phyloP scores from a whole-genome alignment of 202 grass and related monocot genomes.

The Setaria viridis region DNA sequence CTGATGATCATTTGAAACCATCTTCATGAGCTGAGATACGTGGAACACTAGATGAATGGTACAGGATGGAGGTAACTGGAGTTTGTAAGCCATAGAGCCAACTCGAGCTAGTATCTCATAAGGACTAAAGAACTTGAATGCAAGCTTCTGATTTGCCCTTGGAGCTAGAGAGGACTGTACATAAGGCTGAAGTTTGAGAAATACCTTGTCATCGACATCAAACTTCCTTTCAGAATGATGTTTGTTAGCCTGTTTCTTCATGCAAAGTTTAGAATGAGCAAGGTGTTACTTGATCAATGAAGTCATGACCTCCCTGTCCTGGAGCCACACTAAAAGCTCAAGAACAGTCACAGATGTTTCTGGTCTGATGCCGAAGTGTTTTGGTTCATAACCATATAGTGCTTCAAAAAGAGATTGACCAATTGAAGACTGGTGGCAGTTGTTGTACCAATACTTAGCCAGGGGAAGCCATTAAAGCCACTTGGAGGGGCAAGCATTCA shows the following conservation, averaged over 20 bases:
- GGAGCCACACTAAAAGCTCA: not conserved
- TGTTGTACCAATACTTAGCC: too few relatives aligned
- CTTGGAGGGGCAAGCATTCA: too few relatives aligned
- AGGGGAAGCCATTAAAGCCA: too few relatives aligned
- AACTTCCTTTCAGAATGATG: not conserved
- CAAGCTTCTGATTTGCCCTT: not conserved
- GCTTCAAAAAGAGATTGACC: too few relatives aligned
- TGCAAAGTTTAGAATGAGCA: rapidly evolving
- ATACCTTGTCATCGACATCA: not conserved
- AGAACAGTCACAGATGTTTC: not conserved
- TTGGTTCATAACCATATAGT: too few relatives aligned
- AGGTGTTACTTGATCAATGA: not conserved
- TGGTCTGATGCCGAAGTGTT: too few relatives aligned
- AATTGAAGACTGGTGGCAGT: too few relatives aligned
- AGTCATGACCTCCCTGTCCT: rapidly evolving
- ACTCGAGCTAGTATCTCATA: not conserved
- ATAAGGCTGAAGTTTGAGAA: not conserved
- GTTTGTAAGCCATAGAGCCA: too few relatives aligned
- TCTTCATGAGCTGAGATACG: too few relatives aligned
- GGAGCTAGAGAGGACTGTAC: not conserved
- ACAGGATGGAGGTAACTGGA: too few relatives aligned
- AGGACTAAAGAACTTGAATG: not conserved
- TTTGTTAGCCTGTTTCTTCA: not conserved
- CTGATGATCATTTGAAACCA: too few relatives aligned
- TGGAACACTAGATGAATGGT: too few relatives aligned